Conservation (phyloP, 2,329 filamentous ascomycete species). For the Fusarium miscanthi region DNA sequence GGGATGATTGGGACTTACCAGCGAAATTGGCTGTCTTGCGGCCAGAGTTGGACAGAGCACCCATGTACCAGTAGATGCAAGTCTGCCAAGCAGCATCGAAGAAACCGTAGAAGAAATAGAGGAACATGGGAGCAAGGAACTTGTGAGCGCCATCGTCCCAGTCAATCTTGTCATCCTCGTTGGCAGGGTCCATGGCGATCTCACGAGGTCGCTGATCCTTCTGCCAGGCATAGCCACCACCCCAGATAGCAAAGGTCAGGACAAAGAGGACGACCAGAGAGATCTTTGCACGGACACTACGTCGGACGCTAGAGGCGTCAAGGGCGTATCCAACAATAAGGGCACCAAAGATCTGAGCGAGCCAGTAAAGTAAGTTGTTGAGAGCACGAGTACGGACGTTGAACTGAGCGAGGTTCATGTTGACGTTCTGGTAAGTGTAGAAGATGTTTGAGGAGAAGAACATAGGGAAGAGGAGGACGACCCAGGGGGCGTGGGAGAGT, state of each 20-base stretch:
- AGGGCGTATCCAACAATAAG: conserved; percentile 59
- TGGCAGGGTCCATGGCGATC: conserved; percentile 54
- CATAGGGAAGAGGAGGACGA: conserved; percentile 58
- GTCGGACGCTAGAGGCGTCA: conserved; percentile 56
- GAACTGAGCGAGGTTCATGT: conserved; percentile 65
- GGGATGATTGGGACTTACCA: conserved; percentile 26
- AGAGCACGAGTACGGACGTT: conserved; percentile 66
- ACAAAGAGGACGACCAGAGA: conserved; percentile 60
- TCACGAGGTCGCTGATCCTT: conserved; percentile 60
- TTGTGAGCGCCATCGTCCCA: conserved; percentile 57
- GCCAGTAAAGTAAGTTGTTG: conserved; percentile 66
- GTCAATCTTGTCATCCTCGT: conserved; percentile 52
- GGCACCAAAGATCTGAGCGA: conserved; percentile 66
- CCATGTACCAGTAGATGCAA: conserved; percentile 73
- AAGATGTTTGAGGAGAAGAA: conserved; percentile 68
- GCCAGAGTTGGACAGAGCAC: conserved; percentile 87
- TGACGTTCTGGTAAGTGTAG: conserved; percentile 67
- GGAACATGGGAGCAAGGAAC: conserved; percentile 72
- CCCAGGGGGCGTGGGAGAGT: conserved; percentile 47
- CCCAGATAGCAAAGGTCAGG: conserved; percentile 65
- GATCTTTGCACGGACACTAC: conserved; percentile 58
- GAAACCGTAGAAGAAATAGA: conserved; percentile 78
- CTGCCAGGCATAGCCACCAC: conserved; percentile 74
- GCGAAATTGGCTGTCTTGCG: conserved; percentile 89
- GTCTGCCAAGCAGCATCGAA: conserved; percentile 75